phyloP scores from a whole-genome alignment of 75 land plant genomes.

The Pinus albicaulis region DNA sequence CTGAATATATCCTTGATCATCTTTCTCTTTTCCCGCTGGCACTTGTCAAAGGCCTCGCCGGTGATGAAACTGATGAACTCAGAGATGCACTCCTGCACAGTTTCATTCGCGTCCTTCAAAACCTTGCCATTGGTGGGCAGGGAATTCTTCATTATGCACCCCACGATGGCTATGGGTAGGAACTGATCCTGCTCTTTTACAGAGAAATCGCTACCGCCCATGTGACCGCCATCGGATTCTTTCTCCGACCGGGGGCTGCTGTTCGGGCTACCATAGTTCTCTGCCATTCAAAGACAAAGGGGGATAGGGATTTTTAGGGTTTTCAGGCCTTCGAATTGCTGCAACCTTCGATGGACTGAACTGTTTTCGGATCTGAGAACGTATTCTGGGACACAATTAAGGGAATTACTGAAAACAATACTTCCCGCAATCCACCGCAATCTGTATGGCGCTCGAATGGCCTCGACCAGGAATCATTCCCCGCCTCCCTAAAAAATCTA shows the following conservation, averaged over 20 bases:
- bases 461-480: background rate
- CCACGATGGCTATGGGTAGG: constrained; percentile 74
- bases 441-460: background rate
- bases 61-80: constrained; percentile 89
- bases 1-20: no score
- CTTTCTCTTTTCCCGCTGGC: constrained; percentile 79
- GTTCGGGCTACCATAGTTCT: constrained; percentile 5
- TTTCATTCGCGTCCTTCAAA: constrained; percentile 80
- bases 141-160: constrained; percentile 75
- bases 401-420: background rate
- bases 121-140: constrained; percentile 78
- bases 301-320: background rate
- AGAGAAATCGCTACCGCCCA: background rate
- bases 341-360: background rate
- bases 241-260: constrained; percentile 32
- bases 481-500: background rate
- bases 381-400: background rate
- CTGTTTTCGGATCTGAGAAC: background rate
- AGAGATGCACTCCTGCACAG: constrained; percentile 81
- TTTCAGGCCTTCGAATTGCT: background rate
- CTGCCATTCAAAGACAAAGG: background rate
- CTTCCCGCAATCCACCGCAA: background rate
- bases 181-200: constrained; percentile 64
- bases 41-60: constrained; percentile 78
- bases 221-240: constrained; percentile 30